phyloP scores from a whole-genome alignment of 2,329 filamentous ascomycete species.

The Stachybotrys chartarum region DNA sequence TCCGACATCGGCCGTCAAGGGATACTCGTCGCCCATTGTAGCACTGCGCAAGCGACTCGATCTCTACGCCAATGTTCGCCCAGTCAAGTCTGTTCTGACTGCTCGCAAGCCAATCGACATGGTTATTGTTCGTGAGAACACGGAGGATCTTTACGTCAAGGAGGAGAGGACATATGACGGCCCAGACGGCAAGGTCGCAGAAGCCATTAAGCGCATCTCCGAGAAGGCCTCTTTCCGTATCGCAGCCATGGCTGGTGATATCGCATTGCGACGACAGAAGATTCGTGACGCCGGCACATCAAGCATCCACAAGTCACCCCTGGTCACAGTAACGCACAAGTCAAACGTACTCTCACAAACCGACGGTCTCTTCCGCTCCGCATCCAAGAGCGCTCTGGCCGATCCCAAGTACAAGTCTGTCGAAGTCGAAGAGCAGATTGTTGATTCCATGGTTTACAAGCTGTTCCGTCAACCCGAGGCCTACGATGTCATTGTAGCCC shows the following conservation, averaged over 20 bases:
- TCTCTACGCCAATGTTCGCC: constrained; percentile 95
- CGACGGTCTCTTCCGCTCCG: constrained; percentile 87
- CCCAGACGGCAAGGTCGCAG: constrained; percentile 76
- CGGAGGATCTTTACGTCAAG: constrained; percentile 97
- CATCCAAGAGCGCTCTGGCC: constrained; percentile 66
- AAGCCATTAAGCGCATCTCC: constrained; percentile 96
- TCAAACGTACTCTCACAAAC: constrained; percentile 95
- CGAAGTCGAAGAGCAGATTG: constrained; percentile 89
- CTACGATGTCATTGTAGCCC: constrained; percentile 97
- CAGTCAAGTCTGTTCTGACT: constrained; percentile 75
- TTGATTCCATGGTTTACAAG: constrained; percentile 99
- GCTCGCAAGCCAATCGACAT: constrained; percentile 73
- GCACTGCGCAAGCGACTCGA: constrained; percentile 91
- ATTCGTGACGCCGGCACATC: constrained; percentile 54
- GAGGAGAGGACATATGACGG: constrained; percentile 80
- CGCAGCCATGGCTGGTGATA: constrained; percentile 87
- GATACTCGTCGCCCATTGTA: constrained; percentile 95
- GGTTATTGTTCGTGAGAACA: constrained; percentile 98
- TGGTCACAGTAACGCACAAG: constrained; percentile 98
- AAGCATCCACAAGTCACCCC: constrained; percentile 59
- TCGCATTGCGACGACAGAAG: constrained; percentile 79
- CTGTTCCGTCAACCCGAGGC: constrained; percentile 91
- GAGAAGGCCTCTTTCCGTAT: constrained; percentile 81
- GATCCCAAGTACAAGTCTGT: constrained; percentile 56
- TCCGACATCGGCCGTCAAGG: constrained; percentile 80